phyloP scores from a whole-genome alignment of 257 asterid genomes.

The Ehretia macrophylla region DNA sequence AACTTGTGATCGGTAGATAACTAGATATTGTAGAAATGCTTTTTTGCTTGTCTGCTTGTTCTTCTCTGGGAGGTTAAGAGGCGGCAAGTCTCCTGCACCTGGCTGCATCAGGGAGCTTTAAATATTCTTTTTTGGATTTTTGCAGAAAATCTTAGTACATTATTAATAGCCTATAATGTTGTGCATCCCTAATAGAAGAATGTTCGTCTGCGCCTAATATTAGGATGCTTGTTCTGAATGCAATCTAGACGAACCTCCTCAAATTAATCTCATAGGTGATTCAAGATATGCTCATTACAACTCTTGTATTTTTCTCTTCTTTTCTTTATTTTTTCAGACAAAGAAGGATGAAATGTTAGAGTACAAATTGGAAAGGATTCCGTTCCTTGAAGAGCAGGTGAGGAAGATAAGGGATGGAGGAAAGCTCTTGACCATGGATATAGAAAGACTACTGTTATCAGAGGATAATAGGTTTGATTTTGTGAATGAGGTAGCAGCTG shows the following conservation, averaged over 20 bases:
- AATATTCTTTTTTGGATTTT: background rate
- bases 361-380: constrained; percentile 58
- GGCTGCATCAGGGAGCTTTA: background rate
- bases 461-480: constrained; percentile 82
- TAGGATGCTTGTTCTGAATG: background rate
- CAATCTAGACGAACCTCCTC: background rate
- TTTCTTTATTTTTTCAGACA: constrained; percentile 26
- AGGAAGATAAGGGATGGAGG: constrained; percentile 77
- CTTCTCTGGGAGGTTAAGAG: background rate
- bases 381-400: constrained; percentile 89
- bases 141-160: background rate
- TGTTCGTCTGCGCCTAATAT: too few relatives aligned
- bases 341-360: constrained; percentile 57
- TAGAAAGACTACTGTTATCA: constrained; percentile 64
- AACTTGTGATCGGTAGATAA: too few relatives aligned
- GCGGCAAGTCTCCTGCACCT: background rate
- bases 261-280: background rate
- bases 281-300: background rate
- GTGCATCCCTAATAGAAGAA: too few relatives aligned
- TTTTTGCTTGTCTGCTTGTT: background rate
- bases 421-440: constrained; percentile 61
- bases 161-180: background rate
- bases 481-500: constrained; percentile 89
- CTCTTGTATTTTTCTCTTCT: background rate
- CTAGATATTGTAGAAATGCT: background rate